A percentile compares a stretch with the other conserved stretches of the same genome.
Conservation (phyloP, 1,139 yeast genomes). For the Debaryomycetaceae sp. region DNA sequence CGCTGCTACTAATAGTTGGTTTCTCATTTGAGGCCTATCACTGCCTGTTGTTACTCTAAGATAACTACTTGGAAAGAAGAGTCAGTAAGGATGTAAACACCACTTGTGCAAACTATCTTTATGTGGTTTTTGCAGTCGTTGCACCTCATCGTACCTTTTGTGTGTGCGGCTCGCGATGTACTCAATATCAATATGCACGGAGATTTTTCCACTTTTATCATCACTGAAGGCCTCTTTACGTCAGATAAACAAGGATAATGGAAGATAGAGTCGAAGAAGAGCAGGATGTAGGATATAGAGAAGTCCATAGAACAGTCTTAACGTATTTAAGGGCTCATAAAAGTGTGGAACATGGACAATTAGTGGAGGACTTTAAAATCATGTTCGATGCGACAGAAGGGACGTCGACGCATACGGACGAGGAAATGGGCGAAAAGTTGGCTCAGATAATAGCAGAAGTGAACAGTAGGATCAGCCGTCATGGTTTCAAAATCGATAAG, state of each 20-base stretch:
- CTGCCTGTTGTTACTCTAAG: not conserved
- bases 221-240: no score
- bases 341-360: constrained; percentile 12
- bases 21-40: not conserved
- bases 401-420: not conserved
- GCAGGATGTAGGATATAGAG: constrained; percentile 10
- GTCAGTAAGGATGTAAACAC: not conserved
- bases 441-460: constrained; percentile 32
- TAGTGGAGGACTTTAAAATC: constrained; percentile 13
- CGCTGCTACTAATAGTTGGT: not conserved
- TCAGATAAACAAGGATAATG: no score
- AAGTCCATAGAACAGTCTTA: constrained; percentile 40
- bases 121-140: not conserved
- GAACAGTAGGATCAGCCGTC: constrained; percentile 33
- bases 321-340: constrained; percentile 43
- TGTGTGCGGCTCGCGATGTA: not conserved
- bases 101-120: not conserved
- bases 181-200: not conserved
- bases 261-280: not conserved
- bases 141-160: not conserved
- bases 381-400: constrained; percentile 6
- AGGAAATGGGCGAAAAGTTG: constrained; percentile 1
- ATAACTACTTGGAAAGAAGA: not conserved
- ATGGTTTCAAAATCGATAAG: constrained; percentile 47
- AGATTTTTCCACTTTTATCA: not conserved